Evolutionary conservation across 192 early-diverging fungal species (phyloP).

Genomic region (Podochytrium sp.): DNA sequence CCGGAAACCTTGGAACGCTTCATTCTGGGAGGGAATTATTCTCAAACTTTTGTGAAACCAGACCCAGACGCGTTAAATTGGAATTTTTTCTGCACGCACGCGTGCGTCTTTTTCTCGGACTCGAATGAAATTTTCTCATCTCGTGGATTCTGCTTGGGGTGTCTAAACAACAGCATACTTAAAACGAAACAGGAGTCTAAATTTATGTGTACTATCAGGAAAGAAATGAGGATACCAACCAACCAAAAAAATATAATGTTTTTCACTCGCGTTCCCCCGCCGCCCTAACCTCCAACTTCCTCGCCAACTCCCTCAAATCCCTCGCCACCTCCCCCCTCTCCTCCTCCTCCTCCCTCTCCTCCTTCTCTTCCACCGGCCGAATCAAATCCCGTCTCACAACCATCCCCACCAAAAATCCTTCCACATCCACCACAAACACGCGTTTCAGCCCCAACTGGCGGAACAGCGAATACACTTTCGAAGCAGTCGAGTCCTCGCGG

Average conservation of each 20-base stretch:
- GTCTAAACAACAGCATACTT: not conserved
- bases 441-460: slow-evolving; percentile 40
- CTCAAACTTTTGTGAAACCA: no score
- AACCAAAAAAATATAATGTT: not conserved
- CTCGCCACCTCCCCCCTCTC: not conserved
- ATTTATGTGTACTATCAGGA: not conserved
- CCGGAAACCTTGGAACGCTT: no score
- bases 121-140: no score
- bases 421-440: slow-evolving; percentile 41
- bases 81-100: no score
- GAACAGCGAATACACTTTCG: slow-evolving; percentile 41
- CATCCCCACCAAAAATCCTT: slow-evolving; percentile 39
- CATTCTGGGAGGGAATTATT: no score
- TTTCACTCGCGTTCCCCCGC: not conserved
- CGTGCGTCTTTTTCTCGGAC: no score
- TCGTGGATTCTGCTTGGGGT: no score
- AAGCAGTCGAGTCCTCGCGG: slow-evolving; percentile 33
- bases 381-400: slow-evolving; percentile 40
- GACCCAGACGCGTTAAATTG: no score
- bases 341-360: slow-evolving; percentile 13
- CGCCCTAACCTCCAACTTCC: not conserved
- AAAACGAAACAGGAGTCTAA: not conserved
- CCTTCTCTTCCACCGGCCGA: slow-evolving; percentile 12
- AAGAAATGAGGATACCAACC: not conserved
- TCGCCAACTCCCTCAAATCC: slow-evolving; percentile 7